Base-by-base conservation (phyloP, 306 rosid genomes). In the Pueraria montana region DNA sequence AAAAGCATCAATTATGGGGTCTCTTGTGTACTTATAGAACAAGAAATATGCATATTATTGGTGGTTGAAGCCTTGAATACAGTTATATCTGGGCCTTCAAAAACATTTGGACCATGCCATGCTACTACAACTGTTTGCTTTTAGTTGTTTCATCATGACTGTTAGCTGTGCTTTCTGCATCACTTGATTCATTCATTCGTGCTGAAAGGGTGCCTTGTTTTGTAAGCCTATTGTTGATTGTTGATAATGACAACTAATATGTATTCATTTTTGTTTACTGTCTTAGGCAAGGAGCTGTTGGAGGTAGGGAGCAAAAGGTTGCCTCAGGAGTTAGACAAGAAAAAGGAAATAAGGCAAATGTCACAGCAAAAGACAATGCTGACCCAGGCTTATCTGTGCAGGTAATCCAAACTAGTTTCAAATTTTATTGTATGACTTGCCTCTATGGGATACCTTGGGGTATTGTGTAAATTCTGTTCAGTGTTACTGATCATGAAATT, bases 241-340 rank as follows among this genome's bases (percentile, higher is more conserved):
- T 56, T 62, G 67, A 74, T 67, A 38, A 62, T 55, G 74, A 74
- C 58, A 26, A 84, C 14, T 69, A 43, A 67, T 49, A 17, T 18
- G 34, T 27, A 80, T 42, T 71, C 58, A 12, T 32, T 48, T 72
- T 65, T 65, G 12, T 66, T 84, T 26, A 48, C 74, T 38, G 2
- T 74, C 53, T 77, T 68, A 96, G 99, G 93, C 91, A 87, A 83
- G 86, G 92, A 69, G 78, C 84, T 69, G 80, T 20, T 63, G 91
- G 91, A 78, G 88, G 86, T 77, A 90, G 85, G 79, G 89, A 81
- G 61, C 89, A 75, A 73, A 91, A 85, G 49, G 69, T 63, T 84
- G 88, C 74, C 55, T 82, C 70, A 20, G 90, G 86, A 76, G 86
- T 85, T 78, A 92, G 96, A 76, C 88, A 82, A 76, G 91, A 85